Evolutionary conservation across 1,284 basidiomycete genomes (phyloP).

Genomic region (Moesziomyces antarcticus): DNA sequence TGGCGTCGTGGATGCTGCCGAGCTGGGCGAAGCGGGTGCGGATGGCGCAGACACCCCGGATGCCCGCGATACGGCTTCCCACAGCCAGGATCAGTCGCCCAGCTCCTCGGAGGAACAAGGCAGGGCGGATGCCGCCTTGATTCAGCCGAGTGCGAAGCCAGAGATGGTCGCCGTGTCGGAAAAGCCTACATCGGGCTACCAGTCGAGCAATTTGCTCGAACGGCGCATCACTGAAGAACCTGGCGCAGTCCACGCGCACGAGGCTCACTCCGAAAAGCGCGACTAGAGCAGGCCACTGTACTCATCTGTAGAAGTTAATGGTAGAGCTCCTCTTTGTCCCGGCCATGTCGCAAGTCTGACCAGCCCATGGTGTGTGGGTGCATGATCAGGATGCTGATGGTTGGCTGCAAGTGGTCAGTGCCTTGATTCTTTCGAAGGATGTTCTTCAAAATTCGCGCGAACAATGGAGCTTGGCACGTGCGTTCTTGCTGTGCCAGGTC

Average conservation of each 20-base stretch:
- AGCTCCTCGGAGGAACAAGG: constrained; percentile 11
- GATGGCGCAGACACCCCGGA: constrained; percentile 2
- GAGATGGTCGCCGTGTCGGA: neutral
- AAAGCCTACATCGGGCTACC: constrained; percentile 7
- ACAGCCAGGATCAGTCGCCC: constrained; percentile 10
- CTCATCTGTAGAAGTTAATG: neutral
- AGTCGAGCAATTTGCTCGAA: constrained; percentile 24
- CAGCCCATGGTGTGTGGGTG: too few species aligned
- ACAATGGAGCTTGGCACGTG: too few species aligned
- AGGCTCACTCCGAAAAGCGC: constrained; percentile 1
- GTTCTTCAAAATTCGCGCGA: too few species aligned
- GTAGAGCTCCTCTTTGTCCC: neutral
- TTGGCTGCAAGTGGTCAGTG: too few species aligned
- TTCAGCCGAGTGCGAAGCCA: neutral
- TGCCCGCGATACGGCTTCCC: neutral
- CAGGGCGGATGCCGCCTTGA: neutral
- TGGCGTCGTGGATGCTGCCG: constrained; percentile 18
- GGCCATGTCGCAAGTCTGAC: too few species aligned
- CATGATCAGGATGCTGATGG: too few species aligned
- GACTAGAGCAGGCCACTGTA: neutral
- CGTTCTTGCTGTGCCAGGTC: too few species aligned
- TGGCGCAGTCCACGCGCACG: constrained; percentile 1
- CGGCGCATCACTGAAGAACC: constrained; percentile 39
- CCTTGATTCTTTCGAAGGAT: too few species aligned
- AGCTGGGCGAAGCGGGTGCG: constrained; percentile 5